Evolutionary conservation across 2,329 filamentous ascomycete species (phyloP).

Genomic region (Fusarium keratoplasticum): DNA sequence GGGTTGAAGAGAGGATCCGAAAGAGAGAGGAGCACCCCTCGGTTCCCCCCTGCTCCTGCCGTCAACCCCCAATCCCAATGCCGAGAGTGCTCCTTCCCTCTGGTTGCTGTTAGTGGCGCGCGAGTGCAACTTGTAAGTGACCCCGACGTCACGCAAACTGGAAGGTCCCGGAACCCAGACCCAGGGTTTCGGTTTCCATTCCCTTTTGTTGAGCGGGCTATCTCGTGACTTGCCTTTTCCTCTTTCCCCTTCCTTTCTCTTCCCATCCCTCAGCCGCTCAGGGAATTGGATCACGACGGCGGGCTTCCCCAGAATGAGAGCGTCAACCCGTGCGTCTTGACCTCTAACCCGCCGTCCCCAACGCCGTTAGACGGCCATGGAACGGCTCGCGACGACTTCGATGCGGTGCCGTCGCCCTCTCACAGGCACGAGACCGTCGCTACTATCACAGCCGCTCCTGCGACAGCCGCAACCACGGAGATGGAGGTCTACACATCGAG

Average conservation of each 20-base stretch:
- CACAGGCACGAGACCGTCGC: background rate
- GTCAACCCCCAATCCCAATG: constrained; percentile 18
- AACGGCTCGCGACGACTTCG: constrained; percentile 44
- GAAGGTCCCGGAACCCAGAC: constrained; percentile 34
- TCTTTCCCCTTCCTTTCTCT: background rate
- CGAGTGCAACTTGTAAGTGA: constrained; percentile 10
- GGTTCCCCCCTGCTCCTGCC: background rate
- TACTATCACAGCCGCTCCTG: constrained; percentile 1
- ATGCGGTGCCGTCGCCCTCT: constrained; percentile 45
- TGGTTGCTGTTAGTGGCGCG: background rate
- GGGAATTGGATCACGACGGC: background rate
- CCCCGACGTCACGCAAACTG: constrained; percentile 38
- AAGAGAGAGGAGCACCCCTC: background rate
- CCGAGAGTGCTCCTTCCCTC: constrained; percentile 17
- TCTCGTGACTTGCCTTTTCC: background rate
- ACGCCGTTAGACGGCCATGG: constrained; percentile 48
- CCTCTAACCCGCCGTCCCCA: constrained; percentile 23
- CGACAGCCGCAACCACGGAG: constrained; percentile 27
- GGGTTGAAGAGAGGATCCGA: background rate
- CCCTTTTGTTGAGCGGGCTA: constrained; percentile 10
- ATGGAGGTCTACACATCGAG: constrained; percentile 49
- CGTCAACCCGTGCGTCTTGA: constrained; percentile 37
- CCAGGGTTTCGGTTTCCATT: constrained; percentile 18
- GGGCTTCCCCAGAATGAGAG: constrained; percentile 32
- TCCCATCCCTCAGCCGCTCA: background rate